Percentiles rank a stretch among this genome's conserved stretches.
These are phyloP conservation scores for Alternaria conjuncta DNA, from an alignment of 2,329 filamentous ascomycete species.

Conservation along the genomic window DNA sequence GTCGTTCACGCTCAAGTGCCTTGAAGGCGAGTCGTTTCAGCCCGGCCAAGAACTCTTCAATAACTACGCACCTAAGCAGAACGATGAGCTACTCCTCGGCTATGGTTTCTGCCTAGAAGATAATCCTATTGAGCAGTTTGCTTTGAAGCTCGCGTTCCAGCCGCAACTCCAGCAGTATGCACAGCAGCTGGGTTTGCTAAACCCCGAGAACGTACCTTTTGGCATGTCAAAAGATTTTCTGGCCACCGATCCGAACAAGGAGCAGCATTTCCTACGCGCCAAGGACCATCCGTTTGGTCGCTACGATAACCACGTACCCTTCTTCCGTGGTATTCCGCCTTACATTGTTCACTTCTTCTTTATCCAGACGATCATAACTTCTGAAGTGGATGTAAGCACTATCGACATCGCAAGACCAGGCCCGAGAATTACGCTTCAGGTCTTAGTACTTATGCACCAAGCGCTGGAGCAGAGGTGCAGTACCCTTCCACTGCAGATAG, in stretches of 20 bases:
- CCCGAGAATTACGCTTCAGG: conserved; percentile 29
- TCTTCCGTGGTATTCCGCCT: conserved; percentile 44
- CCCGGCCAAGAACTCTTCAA: conserved; percentile 57
- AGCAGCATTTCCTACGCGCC: conserved; percentile 44
- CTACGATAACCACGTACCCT: conserved; percentile 39
- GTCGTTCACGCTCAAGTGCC: conserved; percentile 49
- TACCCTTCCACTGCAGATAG: conserved; percentile 20
- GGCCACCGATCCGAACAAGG: conserved; percentile 28
- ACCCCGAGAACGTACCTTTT: conserved; percentile 31
- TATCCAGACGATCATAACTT: conserved; percentile 31
- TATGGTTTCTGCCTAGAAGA: conserved; percentile 59
- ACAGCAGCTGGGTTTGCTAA: conserved; percentile 19
- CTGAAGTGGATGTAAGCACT: conserved; percentile 18
- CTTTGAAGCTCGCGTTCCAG: conserved; percentile 51
- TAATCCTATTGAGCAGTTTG: conserved; percentile 57
- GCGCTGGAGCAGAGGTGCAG: conserved; percentile 30
- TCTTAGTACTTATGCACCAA: conserved; percentile 29
- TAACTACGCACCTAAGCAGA: conserved; percentile 61
- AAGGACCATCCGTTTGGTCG: conserved; percentile 40
- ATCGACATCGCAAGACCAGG: conserved; percentile 22
- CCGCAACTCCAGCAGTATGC: conserved; percentile 37
- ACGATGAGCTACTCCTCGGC: conserved; percentile 60
- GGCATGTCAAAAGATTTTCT: conserved; percentile 33
- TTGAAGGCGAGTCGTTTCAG: conserved; percentile 42
- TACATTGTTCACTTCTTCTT: conserved; percentile 43